These are phyloP conservation scores for Collybia mongolica DNA, from an alignment of 768 basidiomycete genomes.

Conservation along the genomic window DNA sequence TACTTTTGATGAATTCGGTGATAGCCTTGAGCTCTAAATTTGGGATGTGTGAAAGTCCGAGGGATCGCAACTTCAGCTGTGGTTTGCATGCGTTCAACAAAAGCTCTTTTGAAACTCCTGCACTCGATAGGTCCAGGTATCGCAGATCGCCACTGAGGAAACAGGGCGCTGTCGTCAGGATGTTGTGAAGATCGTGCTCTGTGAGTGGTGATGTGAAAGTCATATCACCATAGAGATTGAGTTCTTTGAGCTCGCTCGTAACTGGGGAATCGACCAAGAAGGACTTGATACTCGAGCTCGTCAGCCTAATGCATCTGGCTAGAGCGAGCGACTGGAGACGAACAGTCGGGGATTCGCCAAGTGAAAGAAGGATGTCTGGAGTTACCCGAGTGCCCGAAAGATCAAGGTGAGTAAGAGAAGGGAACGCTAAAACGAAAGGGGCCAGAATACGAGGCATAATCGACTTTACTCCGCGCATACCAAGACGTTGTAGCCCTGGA, in stretches of 20 bases:
- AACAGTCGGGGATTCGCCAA: conserved; percentile 64
- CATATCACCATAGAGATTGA: conserved; percentile 87
- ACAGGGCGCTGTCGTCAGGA: conserved; percentile 76
- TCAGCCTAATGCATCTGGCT: conserved; percentile 82
- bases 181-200: conserved; percentile 59
- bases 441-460: conserved; percentile 66
- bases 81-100: conserved; percentile 51
- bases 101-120: conserved; percentile 63
- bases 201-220: conserved; percentile 78
- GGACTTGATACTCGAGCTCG: conserved; percentile 70
- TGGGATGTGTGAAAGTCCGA: conserved; percentile 89
- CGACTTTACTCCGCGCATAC: conserved; percentile 81
- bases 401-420: conserved; percentile 86
- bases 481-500: conserved; percentile 73
- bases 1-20: conserved; percentile 62
- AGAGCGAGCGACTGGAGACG: conserved; percentile 79
- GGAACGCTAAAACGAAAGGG: conserved; percentile 79
- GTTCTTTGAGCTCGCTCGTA: conserved; percentile 61
- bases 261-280: conserved; percentile 73
- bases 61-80: conserved; percentile 77
- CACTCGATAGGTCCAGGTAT: conserved; percentile 89
- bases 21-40: conserved; percentile 63
- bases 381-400: conserved; percentile 85
- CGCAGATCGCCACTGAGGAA: conserved; percentile 72
- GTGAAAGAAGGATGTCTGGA: conserved; percentile 67